These are phyloP conservation scores for Diddensiella transvaalensis DNA, from an alignment of 805 yeast genomes.

Conservation along the genomic window DNA sequence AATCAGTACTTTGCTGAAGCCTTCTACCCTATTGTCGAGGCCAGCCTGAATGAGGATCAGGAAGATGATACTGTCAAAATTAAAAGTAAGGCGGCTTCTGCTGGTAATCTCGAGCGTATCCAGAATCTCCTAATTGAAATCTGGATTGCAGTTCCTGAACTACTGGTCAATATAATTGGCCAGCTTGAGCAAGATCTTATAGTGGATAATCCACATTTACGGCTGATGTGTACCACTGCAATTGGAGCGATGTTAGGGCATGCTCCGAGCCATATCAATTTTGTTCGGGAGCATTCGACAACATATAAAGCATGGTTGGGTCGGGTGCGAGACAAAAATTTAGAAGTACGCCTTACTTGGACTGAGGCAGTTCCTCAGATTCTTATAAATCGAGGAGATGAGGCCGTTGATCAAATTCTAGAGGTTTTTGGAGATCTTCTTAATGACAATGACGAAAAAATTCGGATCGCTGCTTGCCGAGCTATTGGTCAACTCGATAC, in stretches of 20 bases:
- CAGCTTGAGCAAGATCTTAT: conserved; percentile 69
- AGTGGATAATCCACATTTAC: conserved; percentile 60
- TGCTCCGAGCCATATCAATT: conserved; percentile 50
- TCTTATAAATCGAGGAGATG: conserved; percentile 43
- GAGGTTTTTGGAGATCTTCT: conserved; percentile 58
- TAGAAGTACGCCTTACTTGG: conserved; percentile 68
- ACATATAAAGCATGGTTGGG: conserved; percentile 72
- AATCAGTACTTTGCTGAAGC: conserved; percentile 79
- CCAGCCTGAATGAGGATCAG: conserved; percentile 27
- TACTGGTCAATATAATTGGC: conserved; percentile 70
- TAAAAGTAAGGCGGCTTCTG: not conserved
- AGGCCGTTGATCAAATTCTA: conserved; percentile 25
- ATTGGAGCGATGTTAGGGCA: conserved; percentile 61
- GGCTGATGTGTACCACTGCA: conserved; percentile 68
- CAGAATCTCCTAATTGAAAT: conserved; percentile 62
- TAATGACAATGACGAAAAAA: conserved; percentile 71
- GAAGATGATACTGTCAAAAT: conserved; percentile 19
- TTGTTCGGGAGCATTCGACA: conserved; percentile 52
- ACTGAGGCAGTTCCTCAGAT: conserved; percentile 52
- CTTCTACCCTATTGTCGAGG: conserved; percentile 33
- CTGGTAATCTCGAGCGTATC: conserved; percentile 50
- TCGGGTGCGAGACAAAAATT: conserved; percentile 65
- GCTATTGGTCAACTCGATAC: conserved; percentile 45
- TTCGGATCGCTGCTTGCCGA: conserved; percentile 58
- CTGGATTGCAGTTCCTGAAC: conserved; percentile 77